A percentile compares a stretch with the other conserved stretches of the same genome.
Conservation (phyloP, 306 rosid genomes). For the Rubus idaeus region DNA sequence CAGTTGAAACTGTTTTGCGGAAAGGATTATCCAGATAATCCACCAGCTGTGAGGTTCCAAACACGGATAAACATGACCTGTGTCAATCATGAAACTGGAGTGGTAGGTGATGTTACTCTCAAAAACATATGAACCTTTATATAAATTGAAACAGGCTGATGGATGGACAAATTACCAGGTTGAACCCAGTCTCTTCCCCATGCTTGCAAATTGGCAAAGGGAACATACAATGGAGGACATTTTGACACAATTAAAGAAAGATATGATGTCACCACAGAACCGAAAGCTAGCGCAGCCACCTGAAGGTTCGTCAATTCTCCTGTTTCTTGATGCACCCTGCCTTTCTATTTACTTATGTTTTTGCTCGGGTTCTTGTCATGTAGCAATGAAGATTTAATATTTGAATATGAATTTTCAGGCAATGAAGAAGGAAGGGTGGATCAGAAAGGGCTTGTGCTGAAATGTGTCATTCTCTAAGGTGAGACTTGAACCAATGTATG, state of each 20-base stretch:
- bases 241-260: slow-evolving; percentile 91
- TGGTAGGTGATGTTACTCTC: slow-evolving; percentile 51
- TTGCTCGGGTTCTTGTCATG: not conserved
- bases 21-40: slow-evolving; percentile 86
- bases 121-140: slow-evolving; percentile 3
- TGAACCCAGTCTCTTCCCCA: slow-evolving; percentile 84
- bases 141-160: slow-evolving; percentile 34
- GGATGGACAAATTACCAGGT: slow-evolving; percentile 53
- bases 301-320: slow-evolving; percentile 59
- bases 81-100: slow-evolving; percentile 81
- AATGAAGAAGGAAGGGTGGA: slow-evolving; percentile 86
- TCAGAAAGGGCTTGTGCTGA: slow-evolving; percentile 88
- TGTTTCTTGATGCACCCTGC: slow-evolving; percentile 12
- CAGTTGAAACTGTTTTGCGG: slow-evolving; percentile 93
- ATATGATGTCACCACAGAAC: slow-evolving; percentile 91
- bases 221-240: slow-evolving; percentile 89
- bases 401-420: slow-evolving; percentile 44
- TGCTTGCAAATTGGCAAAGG: slow-evolving; percentile 95
- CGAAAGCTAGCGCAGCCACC: slow-evolving; percentile 91
- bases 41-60: slow-evolving; percentile 94
- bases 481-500: slow-evolving; percentile 30
- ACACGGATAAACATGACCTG: slow-evolving; percentile 93
- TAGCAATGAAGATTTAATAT: slow-evolving; percentile 20
- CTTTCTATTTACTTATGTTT: not conserved
- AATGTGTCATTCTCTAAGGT: slow-evolving; percentile 73